Conservation (phyloP, 768 basidiomycete genomes). For the Mycena capillaripes region DNA sequence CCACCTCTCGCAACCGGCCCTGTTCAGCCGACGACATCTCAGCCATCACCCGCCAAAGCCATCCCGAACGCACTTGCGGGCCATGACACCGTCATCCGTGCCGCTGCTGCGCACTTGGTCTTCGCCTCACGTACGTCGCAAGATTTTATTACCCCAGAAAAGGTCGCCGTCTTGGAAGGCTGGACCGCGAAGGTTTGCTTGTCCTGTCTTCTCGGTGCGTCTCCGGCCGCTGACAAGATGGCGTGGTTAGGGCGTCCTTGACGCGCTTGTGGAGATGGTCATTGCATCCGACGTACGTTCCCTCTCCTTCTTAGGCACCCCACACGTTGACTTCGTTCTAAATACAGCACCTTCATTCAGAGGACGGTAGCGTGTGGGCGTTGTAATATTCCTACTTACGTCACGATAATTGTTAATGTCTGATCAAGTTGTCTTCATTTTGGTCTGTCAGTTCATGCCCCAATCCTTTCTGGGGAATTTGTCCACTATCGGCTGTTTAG, state of each 20-base stretch:
- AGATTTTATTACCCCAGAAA: slow-evolving; percentile 81
- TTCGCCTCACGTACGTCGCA: slow-evolving; percentile 82
- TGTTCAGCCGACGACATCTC: slow-evolving; percentile 54
- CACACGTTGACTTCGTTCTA: slow-evolving; percentile 10
- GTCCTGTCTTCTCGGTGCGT: slow-evolving; percentile 24
- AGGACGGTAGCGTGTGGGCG: slow-evolving; percentile 72
- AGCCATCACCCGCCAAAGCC: slow-evolving; percentile 39
- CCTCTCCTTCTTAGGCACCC: slow-evolving; percentile 7
- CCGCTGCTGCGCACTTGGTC: slow-evolving; percentile 86
- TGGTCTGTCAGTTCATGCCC: not conserved
- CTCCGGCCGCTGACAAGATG: slow-evolving; percentile 9
- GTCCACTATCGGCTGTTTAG: not conserved
- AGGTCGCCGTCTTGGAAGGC: slow-evolving; percentile 70
- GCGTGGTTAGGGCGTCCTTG: slow-evolving; percentile 63
- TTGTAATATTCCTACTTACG: slow-evolving; percentile 3
- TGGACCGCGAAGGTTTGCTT: slow-evolving; percentile 67
- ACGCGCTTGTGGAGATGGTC: slow-evolving; percentile 63
- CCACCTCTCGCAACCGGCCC: slow-evolving; percentile 63
- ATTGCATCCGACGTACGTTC: slow-evolving; percentile 66
- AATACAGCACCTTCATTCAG: slow-evolving; percentile 58
- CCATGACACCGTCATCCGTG: slow-evolving; percentile 65
- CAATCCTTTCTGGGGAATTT: not conserved
- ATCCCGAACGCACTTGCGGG: slow-evolving; percentile 38
- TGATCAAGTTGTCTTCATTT: not conserved
- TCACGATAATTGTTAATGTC: not conserved